phyloP scores from a whole-genome alignment of 1,284 basidiomycete genomes.

The Microbotryum lychnidis-dioicae region DNA sequence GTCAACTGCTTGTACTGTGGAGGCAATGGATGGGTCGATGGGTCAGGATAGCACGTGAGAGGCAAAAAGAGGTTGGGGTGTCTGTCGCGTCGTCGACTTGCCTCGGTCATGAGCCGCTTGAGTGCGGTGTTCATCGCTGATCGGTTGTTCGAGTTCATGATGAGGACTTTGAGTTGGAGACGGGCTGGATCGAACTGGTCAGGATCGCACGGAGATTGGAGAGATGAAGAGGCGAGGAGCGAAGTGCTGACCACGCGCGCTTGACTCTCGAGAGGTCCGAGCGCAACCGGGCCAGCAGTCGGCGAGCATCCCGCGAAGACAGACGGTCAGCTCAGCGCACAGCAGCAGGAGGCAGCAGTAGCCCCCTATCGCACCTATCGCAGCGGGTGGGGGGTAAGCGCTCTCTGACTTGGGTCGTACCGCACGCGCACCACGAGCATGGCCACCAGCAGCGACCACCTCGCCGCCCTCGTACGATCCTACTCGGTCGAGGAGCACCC shows the following conservation, averaged over 20 bases:
- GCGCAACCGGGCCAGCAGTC: too few relatives aligned
- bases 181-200: too few relatives aligned
- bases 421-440: not conserved
- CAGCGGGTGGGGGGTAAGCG: not conserved
- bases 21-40: not conserved
- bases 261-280: too few relatives aligned
- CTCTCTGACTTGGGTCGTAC: not conserved
- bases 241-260: too few relatives aligned
- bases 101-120: conserved; percentile 35
- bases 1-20: conserved; percentile 36
- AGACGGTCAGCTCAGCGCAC: too few relatives aligned
- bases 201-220: too few relatives aligned
- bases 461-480: conserved; percentile 7
- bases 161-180: too few relatives aligned
- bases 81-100: not conserved
- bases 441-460: not conserved
- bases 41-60: not conserved
- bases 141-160: not conserved
- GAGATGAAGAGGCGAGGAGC: too few relatives aligned
- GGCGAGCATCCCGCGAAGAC: too few relatives aligned
- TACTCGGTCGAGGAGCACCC: conserved; percentile 9
- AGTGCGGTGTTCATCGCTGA: conserved; percentile 24
- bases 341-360: too few relatives aligned
- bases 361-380: too few relatives aligned
- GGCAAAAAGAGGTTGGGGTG: too few relatives aligned